phyloP scores from a whole-genome alignment of 2,329 filamentous ascomycete species.

The Neospermospora avenae region DNA sequence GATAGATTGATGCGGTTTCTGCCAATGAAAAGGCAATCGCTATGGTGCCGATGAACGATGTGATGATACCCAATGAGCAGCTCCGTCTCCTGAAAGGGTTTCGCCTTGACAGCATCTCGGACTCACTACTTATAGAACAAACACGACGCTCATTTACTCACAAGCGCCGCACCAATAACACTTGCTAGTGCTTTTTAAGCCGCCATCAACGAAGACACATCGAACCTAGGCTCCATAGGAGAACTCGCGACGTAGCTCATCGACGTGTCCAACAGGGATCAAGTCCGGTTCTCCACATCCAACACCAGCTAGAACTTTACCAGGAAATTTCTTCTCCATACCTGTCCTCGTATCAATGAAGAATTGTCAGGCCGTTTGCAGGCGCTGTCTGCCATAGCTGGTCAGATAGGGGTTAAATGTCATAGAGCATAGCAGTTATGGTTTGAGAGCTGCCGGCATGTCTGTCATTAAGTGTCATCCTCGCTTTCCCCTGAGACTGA shows the following conservation, averaged over 20 bases:
- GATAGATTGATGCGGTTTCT: slow-evolving; percentile 43
- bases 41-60: slow-evolving; percentile 41
- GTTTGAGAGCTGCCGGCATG: not conserved
- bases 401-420: not conserved
- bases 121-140: slow-evolving; percentile 42
- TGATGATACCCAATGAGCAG: slow-evolving; percentile 33
- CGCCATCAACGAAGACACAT: slow-evolving; percentile 48
- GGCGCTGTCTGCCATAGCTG: not conserved
- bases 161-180: slow-evolving; percentile 44
- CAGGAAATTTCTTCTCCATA: not conserved
- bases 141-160: slow-evolving; percentile 45
- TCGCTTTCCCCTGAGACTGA: not conserved
- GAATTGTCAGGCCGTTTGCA: not conserved
- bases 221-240: slow-evolving; percentile 44
- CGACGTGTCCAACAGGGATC: not conserved
- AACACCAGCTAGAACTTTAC: not conserved
- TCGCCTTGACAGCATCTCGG: not conserved
- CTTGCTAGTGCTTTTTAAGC: slow-evolving; percentile 49
- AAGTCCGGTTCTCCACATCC: not conserved
- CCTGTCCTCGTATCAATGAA: not conserved
- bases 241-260: slow-evolving; percentile 36
- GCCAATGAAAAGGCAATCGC: slow-evolving; percentile 40
- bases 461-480: not conserved
- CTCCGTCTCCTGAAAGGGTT: too few relatives aligned
- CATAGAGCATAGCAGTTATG: not conserved